These are phyloP conservation scores for Penicillium lagena DNA, from an alignment of 495 filamentous ascomycete species.

Conservation along the genomic window DNA sequence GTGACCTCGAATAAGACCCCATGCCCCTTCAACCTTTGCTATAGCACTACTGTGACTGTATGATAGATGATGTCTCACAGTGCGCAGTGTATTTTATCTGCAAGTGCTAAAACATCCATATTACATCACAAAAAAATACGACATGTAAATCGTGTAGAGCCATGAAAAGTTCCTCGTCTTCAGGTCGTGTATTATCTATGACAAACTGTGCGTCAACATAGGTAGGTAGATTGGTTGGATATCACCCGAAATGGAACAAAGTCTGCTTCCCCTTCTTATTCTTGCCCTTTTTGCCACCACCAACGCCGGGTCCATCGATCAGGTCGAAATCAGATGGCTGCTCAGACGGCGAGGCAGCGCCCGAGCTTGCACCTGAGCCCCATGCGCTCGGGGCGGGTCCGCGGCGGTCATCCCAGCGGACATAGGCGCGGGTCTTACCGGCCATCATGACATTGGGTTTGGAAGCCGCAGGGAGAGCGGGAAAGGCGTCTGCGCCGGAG, in stretches of 20 bases:
- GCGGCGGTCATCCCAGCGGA: slow-evolving; percentile 57
- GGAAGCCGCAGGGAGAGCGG: slow-evolving; percentile 69
- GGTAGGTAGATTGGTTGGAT: not conserved
- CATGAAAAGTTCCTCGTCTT: too few relatives aligned
- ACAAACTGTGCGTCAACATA: not conserved
- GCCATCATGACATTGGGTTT: slow-evolving; percentile 77
- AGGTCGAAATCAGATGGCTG: slow-evolving; percentile 19
- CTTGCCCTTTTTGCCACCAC: slow-evolving; percentile 61
- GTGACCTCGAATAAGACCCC: too few relatives aligned
- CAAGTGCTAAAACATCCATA: not conserved
- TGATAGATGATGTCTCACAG: not conserved
- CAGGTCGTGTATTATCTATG: not conserved
- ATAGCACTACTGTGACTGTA: too few relatives aligned
- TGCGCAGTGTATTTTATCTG: slow-evolving; percentile 2
- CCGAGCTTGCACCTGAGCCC: slow-evolving; percentile 24
- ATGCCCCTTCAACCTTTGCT: not conserved
- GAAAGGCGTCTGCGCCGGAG: slow-evolving; percentile 52
- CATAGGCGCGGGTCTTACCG: slow-evolving; percentile 65
- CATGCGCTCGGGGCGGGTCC: slow-evolving; percentile 39
- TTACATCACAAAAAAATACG: not conserved
- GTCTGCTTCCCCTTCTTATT: slow-evolving; percentile 80
- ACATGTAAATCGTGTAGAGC: not conserved
- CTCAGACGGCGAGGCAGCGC: slow-evolving; percentile 19
- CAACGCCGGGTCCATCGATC: slow-evolving; percentile 25
- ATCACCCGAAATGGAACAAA: slow-evolving; percentile 51